These are phyloP conservation scores for Cronartium quercuum DNA, from an alignment of 1,284 basidiomycete species.

Conservation along the genomic window DNA sequence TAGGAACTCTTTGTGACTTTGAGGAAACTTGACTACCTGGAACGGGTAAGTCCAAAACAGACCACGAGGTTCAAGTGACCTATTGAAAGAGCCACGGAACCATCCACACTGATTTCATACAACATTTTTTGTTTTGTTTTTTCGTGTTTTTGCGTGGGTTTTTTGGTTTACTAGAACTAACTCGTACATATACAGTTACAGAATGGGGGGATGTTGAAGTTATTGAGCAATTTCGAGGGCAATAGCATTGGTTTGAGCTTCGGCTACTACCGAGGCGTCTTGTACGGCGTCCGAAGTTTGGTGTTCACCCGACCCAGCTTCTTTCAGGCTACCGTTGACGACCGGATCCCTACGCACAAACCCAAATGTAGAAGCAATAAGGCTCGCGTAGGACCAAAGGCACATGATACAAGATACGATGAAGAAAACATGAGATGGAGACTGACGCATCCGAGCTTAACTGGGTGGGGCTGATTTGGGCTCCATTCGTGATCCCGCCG, in stretches of 20 bases:
- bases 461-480: slow-evolving; percentile 1
- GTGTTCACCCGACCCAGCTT: neutral
- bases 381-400: too few species aligned
- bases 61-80: too few species aligned
- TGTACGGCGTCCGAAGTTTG: neutral
- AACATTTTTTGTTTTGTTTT: too few species aligned
- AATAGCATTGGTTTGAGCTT: neutral
- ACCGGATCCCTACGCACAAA: neutral
- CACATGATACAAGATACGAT: too few species aligned
- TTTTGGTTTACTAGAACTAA: slow-evolving; percentile 1
- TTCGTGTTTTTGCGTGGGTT: too few species aligned
- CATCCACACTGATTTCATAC: too few species aligned
- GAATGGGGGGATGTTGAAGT: neutral
- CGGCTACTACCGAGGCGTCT: neutral
- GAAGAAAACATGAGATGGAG: slow-evolving; percentile 9
- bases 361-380: neutral
- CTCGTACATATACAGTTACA: neutral
- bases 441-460: slow-evolving; percentile 10
- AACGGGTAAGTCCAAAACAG: too few species aligned
- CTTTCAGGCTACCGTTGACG: neutral
- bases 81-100: too few species aligned
- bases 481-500: slow-evolving; percentile 1
- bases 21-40: too few species aligned
- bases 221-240: neutral
- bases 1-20: too few species aligned